Evolutionary conservation across 257 asterid species (phyloP).

Genomic region (Fraxinus pennsylvanica): DNA sequence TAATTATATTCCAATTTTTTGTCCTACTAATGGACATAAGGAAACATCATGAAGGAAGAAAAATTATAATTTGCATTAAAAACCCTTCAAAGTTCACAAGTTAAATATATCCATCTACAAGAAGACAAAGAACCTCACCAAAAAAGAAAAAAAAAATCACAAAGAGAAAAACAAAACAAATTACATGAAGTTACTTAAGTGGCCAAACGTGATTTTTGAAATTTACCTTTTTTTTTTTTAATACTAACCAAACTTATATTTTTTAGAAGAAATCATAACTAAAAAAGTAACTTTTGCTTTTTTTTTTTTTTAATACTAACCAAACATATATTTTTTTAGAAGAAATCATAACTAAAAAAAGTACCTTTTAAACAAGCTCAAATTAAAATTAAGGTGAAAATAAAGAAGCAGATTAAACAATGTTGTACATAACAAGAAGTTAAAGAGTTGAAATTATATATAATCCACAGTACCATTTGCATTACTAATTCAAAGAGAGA

Average conservation of each 20-base stretch:
- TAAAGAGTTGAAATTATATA: neutral
- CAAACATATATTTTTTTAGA: too few species aligned
- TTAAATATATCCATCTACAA: neutral
- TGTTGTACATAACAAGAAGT: neutral
- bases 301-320: too few species aligned
- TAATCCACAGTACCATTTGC: neutral
- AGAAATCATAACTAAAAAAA: too few species aligned
- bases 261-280: too few species aligned
- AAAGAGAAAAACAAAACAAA: neutral
- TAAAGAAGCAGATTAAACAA: neutral
- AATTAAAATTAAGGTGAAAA: too few species aligned
- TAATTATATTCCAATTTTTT: neutral
- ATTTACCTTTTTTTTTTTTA: too few species aligned
- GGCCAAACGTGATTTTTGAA: too few species aligned
- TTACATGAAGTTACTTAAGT: neutral
- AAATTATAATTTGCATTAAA: neutral
- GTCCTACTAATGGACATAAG: neutral
- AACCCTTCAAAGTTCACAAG: neutral
- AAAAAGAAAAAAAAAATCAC: neutral
- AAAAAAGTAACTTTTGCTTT: too few species aligned
- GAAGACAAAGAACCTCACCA: neutral
- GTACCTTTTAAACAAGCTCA: too few species aligned
- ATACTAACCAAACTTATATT: too few species aligned
- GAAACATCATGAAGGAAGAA: neutral
- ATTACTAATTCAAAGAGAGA: neutral